Evolutionary conservation across 257 asterid genomes (phyloP), one percentile per base, ranked within the genome.

Genomic region (Sherardia arvensis): DNA sequence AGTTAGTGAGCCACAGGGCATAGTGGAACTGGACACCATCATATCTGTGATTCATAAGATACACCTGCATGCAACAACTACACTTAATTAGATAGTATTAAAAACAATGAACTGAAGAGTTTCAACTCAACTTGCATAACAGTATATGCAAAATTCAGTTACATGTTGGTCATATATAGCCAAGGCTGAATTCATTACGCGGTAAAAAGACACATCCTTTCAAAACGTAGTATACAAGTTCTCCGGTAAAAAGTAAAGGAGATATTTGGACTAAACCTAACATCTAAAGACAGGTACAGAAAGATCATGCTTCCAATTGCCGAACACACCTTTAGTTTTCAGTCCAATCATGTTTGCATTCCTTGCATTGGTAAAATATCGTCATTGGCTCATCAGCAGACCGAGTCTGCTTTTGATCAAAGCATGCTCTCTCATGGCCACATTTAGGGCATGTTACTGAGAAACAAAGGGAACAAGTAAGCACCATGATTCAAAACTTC

Each of bases 21-120:
- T 89, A 90, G 65, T 90, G 96, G 51, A 93, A 76, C 82, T 93
- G 97, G 68, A 87, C 85, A 18, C 99, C 99, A 57, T 93, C 96
- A 10, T 93, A 93, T 79, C 99, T 85, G 77, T 93, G 99, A 79
- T 83, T 87, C 74, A 93, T 90, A 80, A 93, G 90, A 71, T 85
- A 93, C 74, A 83, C 99, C 99, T 93, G 79, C 61, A 72, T 53
- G 33, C 23, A 65, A 1, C 29, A 66, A 65, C 17, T 49, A 61
- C 56, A 32, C 49, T 68, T 66, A 69, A 68, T 33, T 4, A 51
- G 29, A 23, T 63, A 20, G 48, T 7, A 4, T 26, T 15, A 18
- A 20, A 17, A n/a, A 53, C 27, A n/a, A 43, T 25, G 12, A n/a
- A n/a, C n/a, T n/a, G n/a, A n/a, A n/a, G n/a, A n/a, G n/a, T n/a